Base-by-base conservation (phyloP, 1,284 basidiomycete genomes). In the Ganoderma lingzhi region DNA sequence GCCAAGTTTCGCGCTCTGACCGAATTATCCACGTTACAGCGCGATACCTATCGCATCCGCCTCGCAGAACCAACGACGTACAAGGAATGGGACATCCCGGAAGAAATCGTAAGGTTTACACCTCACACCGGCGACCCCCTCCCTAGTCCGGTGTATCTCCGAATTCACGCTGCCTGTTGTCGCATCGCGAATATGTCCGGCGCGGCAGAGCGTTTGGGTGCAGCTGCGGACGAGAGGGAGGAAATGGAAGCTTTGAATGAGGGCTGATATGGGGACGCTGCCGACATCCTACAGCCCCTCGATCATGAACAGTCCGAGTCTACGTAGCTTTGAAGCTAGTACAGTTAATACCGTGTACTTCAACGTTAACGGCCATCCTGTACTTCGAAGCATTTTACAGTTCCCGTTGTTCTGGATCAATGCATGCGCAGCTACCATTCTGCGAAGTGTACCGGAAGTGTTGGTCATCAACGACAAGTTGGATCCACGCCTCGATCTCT, bases 101-200 rank as follows among this genome's bases (percentile, higher is more conserved):
- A 58, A 17, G 32, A 37, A 30, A 30, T 4, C 28, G 35, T 59
- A 9, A 35, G 8, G 12, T 59, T 39, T 9, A 37, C 41, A 10
- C 6, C 28, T 2, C 17, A 39, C 55, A 48, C 28, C 9, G 65
- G 17, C 10, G 39, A 63, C 15, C 61, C 64, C 28, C 61, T 66
- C n/a, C 64, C 68, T 5, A 65, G 58, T 23, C 68, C 68, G 14
- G 32, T 35, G 19, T 69, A 69, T 28, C 76, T 83, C 30, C 73
- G 70, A 0, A 73, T 83, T 62, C 82, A 83, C 66, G 81, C 80
- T 41, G 76, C 80, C 30, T 83, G 80, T 61, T 79, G 79, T 30
- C 74, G 77, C 69, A 76, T 83, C 28, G 78, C 80, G 37, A 78
- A 81, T 73, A 71, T 82, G 68, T 83, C 81, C 19, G 82, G 81